Conservation (phyloP, 495 filamentous ascomycete genomes). For the Astrothelium subdiscretum region DNA sequence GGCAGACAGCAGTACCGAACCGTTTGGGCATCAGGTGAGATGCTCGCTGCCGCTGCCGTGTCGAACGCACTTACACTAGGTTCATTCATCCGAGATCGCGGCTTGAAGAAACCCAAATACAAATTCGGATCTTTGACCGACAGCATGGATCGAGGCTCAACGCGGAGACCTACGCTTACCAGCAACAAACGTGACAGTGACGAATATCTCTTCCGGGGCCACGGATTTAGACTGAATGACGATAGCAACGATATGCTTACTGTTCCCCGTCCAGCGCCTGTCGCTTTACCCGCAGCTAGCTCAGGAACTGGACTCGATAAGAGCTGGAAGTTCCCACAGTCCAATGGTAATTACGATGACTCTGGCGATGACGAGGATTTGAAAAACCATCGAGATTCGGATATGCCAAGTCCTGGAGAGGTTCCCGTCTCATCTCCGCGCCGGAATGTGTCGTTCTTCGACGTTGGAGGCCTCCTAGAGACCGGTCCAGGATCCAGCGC, state of each 20-base stretch:
- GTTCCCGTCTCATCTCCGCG: conserved; percentile 7
- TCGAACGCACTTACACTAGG: conserved; percentile 32
- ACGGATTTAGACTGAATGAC: conserved; percentile 25
- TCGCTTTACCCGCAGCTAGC: conserved; percentile 11
- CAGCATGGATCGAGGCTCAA: conserved; percentile 24
- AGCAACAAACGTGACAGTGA: conserved; percentile 23
- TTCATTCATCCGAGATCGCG: conserved; percentile 33
- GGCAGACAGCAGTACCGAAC: conserved; percentile 32
- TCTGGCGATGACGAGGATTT: background rate
- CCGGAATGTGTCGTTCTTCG: conserved; percentile 26
- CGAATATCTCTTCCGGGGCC: conserved; percentile 27
- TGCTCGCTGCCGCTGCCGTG: conserved; percentile 29
- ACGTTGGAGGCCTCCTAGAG: conserved; percentile 29
- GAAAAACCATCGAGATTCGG: background rate
- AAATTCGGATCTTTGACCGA: conserved; percentile 22
- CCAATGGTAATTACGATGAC: background rate
- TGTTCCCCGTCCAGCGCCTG: conserved; percentile 18
- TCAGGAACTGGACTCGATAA: background rate
- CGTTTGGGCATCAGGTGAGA: conserved; percentile 29
- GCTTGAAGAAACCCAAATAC: conserved; percentile 30
- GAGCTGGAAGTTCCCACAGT: background rate
- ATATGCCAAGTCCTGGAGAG: conserved; percentile 10
- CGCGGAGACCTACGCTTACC: conserved; percentile 21
- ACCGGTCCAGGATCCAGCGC: conserved; percentile 6
- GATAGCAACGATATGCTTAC: conserved; percentile 16